A percentile compares a stretch with the other conserved stretches of the same genome.
Evolutionary conservation across 441 rosid genomes (phyloP).

Genomic region (Adansonia gregorii): DNA sequence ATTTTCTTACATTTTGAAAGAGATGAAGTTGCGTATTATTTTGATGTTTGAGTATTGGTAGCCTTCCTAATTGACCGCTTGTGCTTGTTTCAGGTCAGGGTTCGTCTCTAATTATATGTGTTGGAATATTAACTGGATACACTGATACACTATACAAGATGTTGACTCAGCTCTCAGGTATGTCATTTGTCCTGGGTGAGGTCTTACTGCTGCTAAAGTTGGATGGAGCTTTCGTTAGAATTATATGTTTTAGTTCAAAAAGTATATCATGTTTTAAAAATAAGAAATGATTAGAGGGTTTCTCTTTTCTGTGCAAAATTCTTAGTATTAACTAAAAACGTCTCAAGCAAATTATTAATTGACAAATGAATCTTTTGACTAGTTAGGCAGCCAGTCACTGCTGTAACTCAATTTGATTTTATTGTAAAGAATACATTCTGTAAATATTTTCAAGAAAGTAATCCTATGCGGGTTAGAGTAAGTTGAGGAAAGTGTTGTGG

Average conservation of each 20-base stretch:
- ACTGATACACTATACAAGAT: constrained; percentile 89
- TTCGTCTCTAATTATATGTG: constrained; percentile 83
- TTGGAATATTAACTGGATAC: constrained; percentile 94
- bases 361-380: background rate
- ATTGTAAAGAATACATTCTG: background rate
- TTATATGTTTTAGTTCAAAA: background rate
- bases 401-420: background rate
- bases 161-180: constrained; percentile 87
- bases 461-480: background rate
- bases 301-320: constrained; percentile 17
- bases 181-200: constrained; percentile 23
- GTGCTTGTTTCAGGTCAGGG: constrained; percentile 76
- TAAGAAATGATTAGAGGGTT: background rate
- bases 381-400: background rate
- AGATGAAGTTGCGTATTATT: constrained; percentile 16
- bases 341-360: background rate
- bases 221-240: background rate
- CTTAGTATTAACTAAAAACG: background rate
- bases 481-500: background rate
- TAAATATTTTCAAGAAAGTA: background rate
- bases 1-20: constrained; percentile 12
- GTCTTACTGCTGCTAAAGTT: background rate
- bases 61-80: constrained; percentile 26
- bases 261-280: background rate
- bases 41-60: constrained; percentile 1